Evolutionary conservation across 2,329 filamentous ascomycete species (phyloP), one percentile per base, ranked within the genome.

Genomic region (Colletotrichum camelliae): DNA sequence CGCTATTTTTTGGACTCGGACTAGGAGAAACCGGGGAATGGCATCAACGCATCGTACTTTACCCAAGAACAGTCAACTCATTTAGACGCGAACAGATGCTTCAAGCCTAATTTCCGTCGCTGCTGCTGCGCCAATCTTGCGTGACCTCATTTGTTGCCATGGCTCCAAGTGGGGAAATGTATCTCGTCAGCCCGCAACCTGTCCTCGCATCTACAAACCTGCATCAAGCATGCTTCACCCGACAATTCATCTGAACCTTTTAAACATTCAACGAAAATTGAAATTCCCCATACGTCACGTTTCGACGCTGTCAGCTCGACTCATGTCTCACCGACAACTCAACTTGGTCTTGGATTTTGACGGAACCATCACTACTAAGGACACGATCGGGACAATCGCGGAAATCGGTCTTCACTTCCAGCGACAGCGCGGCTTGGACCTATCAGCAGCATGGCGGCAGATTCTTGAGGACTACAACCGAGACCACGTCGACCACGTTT

Each of bases 321-420:
- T 64, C 33, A 83, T 77, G 72, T 21, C 39, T 39, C 31, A 9
- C 2, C 24, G 24, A 29, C 7, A 57, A 3, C 57, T 88, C 86
- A 84, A 85, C 77, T 83, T 92, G 55, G 81, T 92, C 43, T 85
- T 92, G 24, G 90, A 92, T 79, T 92, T 92, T 80, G 90, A 92
- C 81, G 89, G 89, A 75, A 92, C 90, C 18, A 91, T 92, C 77
- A 91, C 90, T 21, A 82, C 84, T 15, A 75, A 85, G 35, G 90
- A 92, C 82, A 91, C 90, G 55, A 89, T 91, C 55, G 81, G 82
- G 70, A 81, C 85, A 55, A 85, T 92, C 6, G 88, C 86, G 61
- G 78, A 83, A 21, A 85, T 85, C 29, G 88, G 64, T 87, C 69
- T 85, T 90, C 58, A 78, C 77, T 24, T 82, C 82, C 72, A 79